phyloP scores from a whole-genome alignment of 805 yeast species.

The Wickerhamiella azymoides region DNA sequence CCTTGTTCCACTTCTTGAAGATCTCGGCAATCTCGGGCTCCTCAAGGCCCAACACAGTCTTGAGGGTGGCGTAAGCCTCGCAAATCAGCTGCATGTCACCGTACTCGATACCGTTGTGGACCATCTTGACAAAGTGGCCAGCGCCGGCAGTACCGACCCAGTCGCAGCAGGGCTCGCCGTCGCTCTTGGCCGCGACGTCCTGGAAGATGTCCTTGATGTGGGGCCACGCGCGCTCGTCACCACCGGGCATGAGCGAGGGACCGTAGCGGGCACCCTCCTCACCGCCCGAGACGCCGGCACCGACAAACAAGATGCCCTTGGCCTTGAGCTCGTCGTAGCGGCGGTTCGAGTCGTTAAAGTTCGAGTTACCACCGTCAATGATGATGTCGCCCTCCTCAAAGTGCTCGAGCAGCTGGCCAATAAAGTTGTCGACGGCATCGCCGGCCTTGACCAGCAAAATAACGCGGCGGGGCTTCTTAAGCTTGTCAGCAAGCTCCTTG shows the following conservation, averaged over 20 bases:
- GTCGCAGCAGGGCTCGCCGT: slow-evolving; percentile 99
- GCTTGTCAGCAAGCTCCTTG: slow-evolving; percentile 70
- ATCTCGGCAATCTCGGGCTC: slow-evolving; percentile 91
- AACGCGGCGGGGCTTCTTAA: slow-evolving; percentile 95
- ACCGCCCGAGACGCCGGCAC: slow-evolving; percentile 99
- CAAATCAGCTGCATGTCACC: slow-evolving; percentile 99
- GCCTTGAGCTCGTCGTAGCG: slow-evolving; percentile 78
- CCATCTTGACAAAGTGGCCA: slow-evolving; percentile 99
- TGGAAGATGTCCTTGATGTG: slow-evolving; percentile 94
- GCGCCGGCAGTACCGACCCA: slow-evolving; percentile 99
- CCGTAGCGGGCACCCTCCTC: slow-evolving; percentile 99
- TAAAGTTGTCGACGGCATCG: slow-evolving; percentile 82
- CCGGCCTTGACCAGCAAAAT: slow-evolving; percentile 95
- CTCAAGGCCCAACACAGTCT: slow-evolving; percentile 80
- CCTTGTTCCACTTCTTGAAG: slow-evolving; percentile 86
- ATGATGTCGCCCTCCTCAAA: slow-evolving; percentile 95
- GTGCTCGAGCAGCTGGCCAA: slow-evolving; percentile 74
- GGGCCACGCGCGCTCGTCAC: slow-evolving; percentile 96
- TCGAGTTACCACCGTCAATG: slow-evolving; percentile 99
- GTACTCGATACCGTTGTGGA: slow-evolving; percentile 98
- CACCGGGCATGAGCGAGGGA: slow-evolving; percentile 99
- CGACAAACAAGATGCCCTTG: slow-evolving; percentile 85
- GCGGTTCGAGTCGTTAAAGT: slow-evolving; percentile 97
- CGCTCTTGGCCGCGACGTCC: slow-evolving; percentile 87
- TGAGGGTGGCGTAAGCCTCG: slow-evolving; percentile 94